Percentiles rank a stretch among this genome's conserved stretches.
Evolutionary conservation across 495 filamentous ascomycete genomes (phyloP).

Genomic region (Aspergillus indologenus): DNA sequence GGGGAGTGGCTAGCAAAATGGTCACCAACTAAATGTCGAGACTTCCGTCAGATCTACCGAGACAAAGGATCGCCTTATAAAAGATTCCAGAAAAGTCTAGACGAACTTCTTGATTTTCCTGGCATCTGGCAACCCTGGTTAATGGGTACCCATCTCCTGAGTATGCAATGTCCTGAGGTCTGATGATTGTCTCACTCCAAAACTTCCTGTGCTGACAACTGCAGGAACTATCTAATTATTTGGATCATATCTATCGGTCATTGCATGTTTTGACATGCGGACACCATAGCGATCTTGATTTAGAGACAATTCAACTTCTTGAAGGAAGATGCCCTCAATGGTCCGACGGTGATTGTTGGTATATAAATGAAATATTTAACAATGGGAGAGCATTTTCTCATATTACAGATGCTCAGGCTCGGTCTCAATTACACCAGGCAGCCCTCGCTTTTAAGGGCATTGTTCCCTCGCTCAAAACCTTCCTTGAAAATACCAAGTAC

Average conservation of each 20-base stretch:
- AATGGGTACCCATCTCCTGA: slow-evolving; percentile 12
- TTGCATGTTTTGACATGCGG: slow-evolving; percentile 5
- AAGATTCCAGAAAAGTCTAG: slow-evolving; percentile 3
- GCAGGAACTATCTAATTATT: slow-evolving; percentile 12
- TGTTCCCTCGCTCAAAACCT: slow-evolving; percentile 26
- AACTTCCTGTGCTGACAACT: not conserved
- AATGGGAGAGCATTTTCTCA: slow-evolving; percentile 13
- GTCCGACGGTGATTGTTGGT: slow-evolving; percentile 18
- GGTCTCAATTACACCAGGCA: slow-evolving; percentile 11
- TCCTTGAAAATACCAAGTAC: slow-evolving; percentile 32
- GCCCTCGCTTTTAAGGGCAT: slow-evolving; percentile 15
- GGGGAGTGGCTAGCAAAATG: slow-evolving; percentile 15
- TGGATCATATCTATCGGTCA: not conserved
- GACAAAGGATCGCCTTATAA: not conserved
- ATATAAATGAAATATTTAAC: slow-evolving; percentile 14
- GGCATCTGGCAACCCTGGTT: slow-evolving; percentile 11
- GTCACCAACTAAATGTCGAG: slow-evolving; percentile 14
- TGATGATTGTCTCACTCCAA: not conserved
- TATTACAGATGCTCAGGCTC: slow-evolving; percentile 7
- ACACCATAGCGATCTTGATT: slow-evolving; percentile 12
- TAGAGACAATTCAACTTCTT: slow-evolving; percentile 16
- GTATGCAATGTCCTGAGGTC: slow-evolving; percentile 13
- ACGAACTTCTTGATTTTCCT: slow-evolving; percentile 11
- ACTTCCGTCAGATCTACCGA: slow-evolving; percentile 12
- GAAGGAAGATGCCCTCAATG: slow-evolving; percentile 18